These are phyloP conservation scores for Saccharomycopsis amapae DNA, from an alignment of 805 yeast genomes.

Conservation along the genomic window DNA sequence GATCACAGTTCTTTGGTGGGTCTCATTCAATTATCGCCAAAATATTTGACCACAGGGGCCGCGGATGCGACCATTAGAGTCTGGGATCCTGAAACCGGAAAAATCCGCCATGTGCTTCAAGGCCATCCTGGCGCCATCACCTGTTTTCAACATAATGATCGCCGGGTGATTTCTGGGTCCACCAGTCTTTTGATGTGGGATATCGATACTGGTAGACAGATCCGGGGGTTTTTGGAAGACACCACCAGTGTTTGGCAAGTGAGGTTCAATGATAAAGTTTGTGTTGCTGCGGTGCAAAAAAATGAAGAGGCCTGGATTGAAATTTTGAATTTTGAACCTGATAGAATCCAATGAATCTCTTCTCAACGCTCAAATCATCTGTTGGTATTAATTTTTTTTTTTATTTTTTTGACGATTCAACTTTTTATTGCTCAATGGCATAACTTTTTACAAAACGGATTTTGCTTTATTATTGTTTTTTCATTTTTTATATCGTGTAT, in stretches of 20 bases:
- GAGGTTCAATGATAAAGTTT: slow-evolving; percentile 69
- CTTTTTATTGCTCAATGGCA: no score
- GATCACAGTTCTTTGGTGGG: slow-evolving; percentile 94
- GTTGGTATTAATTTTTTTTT: no score
- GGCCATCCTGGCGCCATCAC: slow-evolving; percentile 86
- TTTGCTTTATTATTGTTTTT: no score
- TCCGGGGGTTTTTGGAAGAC: slow-evolving; percentile 66
- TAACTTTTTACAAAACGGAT: no score
- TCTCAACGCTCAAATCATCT: no score
- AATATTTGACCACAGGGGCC: slow-evolving; percentile 84
- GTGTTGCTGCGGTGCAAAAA: slow-evolving; percentile 87
- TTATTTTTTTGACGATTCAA: no score
- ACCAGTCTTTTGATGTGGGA: slow-evolving; percentile 84
- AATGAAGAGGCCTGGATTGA: slow-evolving; percentile 70
- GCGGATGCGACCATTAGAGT: slow-evolving; percentile 89
- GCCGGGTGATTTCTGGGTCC: slow-evolving; percentile 86
- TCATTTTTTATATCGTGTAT: no score
- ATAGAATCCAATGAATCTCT: no score
- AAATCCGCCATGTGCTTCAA: slow-evolving; percentile 43
- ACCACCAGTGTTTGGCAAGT: slow-evolving; percentile 95
- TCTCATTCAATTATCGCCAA: slow-evolving; percentile 65
- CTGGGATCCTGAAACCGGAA: slow-evolving; percentile 81
- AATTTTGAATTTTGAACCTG: slow-evolving; percentile 61
- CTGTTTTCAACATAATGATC: slow-evolving; percentile 84
- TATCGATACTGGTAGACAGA: slow-evolving; percentile 64